Evolutionary conservation across 2,329 filamentous ascomycete species (phyloP).

Genomic region (Colletotrichum euphorbiae): DNA sequence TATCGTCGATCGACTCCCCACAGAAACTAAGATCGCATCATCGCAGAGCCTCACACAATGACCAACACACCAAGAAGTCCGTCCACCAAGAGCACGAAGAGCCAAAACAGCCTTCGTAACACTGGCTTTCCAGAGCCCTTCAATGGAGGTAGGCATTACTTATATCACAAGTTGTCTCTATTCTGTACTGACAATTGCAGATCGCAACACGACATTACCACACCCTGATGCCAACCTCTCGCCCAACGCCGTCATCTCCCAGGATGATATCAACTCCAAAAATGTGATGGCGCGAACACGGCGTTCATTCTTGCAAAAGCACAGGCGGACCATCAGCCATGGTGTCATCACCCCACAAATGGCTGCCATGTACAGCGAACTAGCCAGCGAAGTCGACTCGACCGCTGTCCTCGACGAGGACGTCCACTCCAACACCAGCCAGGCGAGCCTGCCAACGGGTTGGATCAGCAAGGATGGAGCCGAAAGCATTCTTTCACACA

Average conservation of each 20-base stretch:
- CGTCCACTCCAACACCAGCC: constrained; percentile 20
- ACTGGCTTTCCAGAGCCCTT: constrained; percentile 66
- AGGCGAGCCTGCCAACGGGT: constrained; percentile 32
- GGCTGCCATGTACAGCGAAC: constrained; percentile 48
- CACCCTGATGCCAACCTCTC: constrained; percentile 72
- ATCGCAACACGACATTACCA: constrained; percentile 69
- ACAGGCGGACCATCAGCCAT: constrained; percentile 60
- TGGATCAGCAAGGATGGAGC: constrained; percentile 50
- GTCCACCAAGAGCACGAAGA: constrained; percentile 33
- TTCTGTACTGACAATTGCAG: constrained; percentile 44
- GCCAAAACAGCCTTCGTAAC: constrained; percentile 45
- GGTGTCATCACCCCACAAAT: constrained; percentile 56
- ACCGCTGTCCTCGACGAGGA: constrained; percentile 28
- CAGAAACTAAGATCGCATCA: constrained; percentile 35
- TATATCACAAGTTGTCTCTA: fast-evolving
- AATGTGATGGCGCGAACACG: constrained; percentile 57
- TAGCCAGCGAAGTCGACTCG: constrained; percentile 43
- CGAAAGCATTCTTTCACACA: constrained; percentile 51
- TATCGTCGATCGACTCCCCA: constrained; percentile 15
- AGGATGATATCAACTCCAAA: constrained; percentile 62
- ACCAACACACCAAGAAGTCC: constrained; percentile 31
- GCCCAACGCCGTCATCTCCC: constrained; percentile 66
- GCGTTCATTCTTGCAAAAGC: constrained; percentile 60
- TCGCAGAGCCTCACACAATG: constrained; percentile 35
- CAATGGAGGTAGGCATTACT: constrained; percentile 54